phyloP scores from a whole-genome alignment of 257 asterid genomes.

The Echites panduratus region DNA sequence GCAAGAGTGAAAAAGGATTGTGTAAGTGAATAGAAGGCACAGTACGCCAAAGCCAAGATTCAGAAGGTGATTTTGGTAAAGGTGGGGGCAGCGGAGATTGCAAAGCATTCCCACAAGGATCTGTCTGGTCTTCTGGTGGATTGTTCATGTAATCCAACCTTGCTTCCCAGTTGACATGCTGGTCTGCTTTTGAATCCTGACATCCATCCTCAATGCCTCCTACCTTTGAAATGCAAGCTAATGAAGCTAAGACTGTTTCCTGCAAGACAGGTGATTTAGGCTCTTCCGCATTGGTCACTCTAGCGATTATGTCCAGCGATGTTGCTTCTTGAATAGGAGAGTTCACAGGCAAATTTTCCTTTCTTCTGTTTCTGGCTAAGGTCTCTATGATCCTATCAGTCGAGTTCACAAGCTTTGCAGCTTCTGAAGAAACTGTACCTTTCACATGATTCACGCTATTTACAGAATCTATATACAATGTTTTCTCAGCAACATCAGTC shows the following conservation, averaged over 20 bases:
- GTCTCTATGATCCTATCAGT: slow-evolving; percentile 19
- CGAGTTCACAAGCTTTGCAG: slow-evolving; percentile 18
- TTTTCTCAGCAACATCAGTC: slow-evolving; percentile 28
- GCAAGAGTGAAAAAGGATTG: slow-evolving; percentile 51
- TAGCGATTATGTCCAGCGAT: slow-evolving; percentile 11
- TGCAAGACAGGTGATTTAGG: slow-evolving; percentile 15
- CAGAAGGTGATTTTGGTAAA: slow-evolving; percentile 95
- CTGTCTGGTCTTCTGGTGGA: slow-evolving; percentile 23
- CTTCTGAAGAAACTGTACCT: slow-evolving; percentile 18
- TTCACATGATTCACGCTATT: slow-evolving; percentile 17
- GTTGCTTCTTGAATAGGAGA: slow-evolving; percentile 14
- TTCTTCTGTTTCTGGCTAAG: slow-evolving; percentile 17
- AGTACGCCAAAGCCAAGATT: slow-evolving; percentile 90
- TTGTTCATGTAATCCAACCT: slow-evolving; percentile 11
- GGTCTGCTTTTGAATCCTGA: slow-evolving; percentile 17
- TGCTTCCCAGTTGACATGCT: slow-evolving; percentile 19
- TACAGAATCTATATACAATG: slow-evolving; percentile 40
- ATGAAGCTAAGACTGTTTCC: slow-evolving; percentile 20
- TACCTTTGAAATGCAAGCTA: slow-evolving; percentile 9
- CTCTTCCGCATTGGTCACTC: slow-evolving; percentile 22
- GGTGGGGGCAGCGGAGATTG: slow-evolving; percentile 75
- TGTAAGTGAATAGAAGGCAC: slow-evolving; percentile 60
- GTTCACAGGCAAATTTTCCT: slow-evolving; percentile 5
- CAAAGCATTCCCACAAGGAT: slow-evolving; percentile 19
- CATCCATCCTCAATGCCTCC: slow-evolving; percentile 14